Percentiles rank a stretch among this genome's conserved stretches.
Evolutionary conservation across 2,329 filamentous ascomycete species (phyloP).

Genomic region (Chaetomiaceae sp.): DNA sequence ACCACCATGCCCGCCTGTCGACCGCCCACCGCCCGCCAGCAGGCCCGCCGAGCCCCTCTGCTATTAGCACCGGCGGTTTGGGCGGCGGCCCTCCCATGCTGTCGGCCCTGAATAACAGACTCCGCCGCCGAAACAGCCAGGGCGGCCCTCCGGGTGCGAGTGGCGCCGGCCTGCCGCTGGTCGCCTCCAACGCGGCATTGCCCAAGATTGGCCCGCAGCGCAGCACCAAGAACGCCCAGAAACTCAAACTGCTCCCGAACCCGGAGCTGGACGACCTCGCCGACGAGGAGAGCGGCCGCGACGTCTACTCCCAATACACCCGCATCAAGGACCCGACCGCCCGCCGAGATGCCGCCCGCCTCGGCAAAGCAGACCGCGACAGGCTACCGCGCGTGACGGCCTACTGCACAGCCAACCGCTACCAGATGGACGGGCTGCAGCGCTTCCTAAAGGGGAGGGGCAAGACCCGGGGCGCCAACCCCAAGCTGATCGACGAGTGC

Average conservation of each 20-base stretch:
- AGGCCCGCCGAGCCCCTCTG: constrained; percentile 32
- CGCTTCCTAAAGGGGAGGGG: constrained; percentile 82
- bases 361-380: constrained; percentile 90
- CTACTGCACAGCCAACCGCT: constrained; percentile 91
- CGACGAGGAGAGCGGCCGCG: constrained; percentile 87
- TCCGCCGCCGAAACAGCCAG: constrained; percentile 81
- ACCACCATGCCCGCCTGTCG: constrained; percentile 26
- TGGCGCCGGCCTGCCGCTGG: constrained; percentile 28
- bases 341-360: constrained; percentile 79
- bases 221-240: constrained; percentile 93
- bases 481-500: constrained; percentile 95
- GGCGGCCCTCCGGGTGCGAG: constrained; percentile 50
- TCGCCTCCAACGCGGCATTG: constrained; percentile 33
- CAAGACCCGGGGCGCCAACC: constrained; percentile 72
- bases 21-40: constrained; percentile 31
- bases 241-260: constrained; percentile 93
- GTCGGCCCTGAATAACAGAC: constrained; percentile 78
- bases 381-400: constrained; percentile 87
- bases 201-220: constrained; percentile 88
- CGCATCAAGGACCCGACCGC: constrained; percentile 96
- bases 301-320: constrained; percentile 97
- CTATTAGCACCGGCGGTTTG: constrained; percentile 40
- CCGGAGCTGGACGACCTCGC: constrained; percentile 70
- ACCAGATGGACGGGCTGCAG: constrained; percentile 85
- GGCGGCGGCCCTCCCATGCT: constrained; percentile 57